phyloP scores from a whole-genome alignment of 192 early-diverging fungal genomes.

The Coemansia sp. region DNA sequence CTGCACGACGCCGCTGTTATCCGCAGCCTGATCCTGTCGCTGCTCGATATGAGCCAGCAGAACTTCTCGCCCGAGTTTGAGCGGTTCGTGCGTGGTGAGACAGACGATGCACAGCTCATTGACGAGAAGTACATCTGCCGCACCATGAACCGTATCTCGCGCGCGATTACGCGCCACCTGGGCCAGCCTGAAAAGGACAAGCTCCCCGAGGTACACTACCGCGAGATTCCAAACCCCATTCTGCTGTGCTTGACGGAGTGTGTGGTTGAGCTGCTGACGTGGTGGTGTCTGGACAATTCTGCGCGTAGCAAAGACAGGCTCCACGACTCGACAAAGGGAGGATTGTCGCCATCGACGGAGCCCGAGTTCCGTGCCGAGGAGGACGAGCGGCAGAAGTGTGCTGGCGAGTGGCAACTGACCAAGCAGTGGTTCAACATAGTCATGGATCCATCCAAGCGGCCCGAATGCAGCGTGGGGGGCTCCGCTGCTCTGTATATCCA shows the following conservation, averaged over 20 bases:
- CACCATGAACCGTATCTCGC: conserved; percentile 40
- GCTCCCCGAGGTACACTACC: conserved; percentile 51
- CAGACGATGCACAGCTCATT: conserved; percentile 24
- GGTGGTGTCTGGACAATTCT: conserved; percentile 53
- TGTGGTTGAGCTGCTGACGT: conserved; percentile 53
- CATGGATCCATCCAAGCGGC: conserved; percentile 30
- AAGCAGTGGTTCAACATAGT: conserved; percentile 41
- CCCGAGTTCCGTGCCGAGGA: conserved; percentile 46
- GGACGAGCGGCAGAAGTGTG: conserved; percentile 11
- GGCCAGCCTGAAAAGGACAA: conserved; percentile 20
- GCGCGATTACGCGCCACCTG: conserved; percentile 37
- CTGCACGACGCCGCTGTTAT: conserved; percentile 59
- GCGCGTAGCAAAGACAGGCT: conserved; percentile 20
- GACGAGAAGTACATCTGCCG: conserved; percentile 37
- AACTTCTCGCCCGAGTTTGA: conserved; percentile 53
- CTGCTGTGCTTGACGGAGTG: conserved; percentile 43
- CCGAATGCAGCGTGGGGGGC: conserved; percentile 3
- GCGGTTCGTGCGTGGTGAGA: conserved; percentile 32
- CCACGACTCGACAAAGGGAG: conserved; percentile 1
- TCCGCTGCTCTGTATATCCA: conserved; percentile 42
- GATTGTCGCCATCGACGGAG: conserved; percentile 17
- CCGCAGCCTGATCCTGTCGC: conserved; percentile 56
- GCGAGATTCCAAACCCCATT: conserved; percentile 54
- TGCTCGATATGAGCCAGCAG: conserved; percentile 62
- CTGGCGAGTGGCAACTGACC: conserved; percentile 35